Conservation (phyloP, 1,284 basidiomycete genomes). For the Earliella scabrosa region DNA sequence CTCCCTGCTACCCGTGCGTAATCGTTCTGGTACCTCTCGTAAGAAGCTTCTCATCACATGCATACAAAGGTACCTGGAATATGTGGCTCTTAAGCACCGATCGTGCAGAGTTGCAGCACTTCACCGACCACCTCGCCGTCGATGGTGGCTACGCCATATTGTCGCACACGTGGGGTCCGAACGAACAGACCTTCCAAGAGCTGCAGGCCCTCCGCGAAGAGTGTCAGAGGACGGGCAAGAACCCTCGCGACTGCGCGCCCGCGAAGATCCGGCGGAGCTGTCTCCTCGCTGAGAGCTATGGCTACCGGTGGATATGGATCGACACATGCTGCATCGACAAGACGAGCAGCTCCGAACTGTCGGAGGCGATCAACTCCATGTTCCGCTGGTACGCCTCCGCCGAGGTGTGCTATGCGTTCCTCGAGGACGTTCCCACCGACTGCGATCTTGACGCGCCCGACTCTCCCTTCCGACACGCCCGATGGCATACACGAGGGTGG, state of each 20-base stretch:
- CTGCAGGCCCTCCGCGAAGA: not conserved
- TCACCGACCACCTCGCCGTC: not conserved
- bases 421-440: conserved; percentile 5
- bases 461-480: conserved; percentile 1
- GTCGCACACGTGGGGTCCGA: conserved; percentile 7
- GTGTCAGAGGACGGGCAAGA: not conserved
- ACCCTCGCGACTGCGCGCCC: not conserved
- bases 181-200: conserved; percentile 9
- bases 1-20: no score
- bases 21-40: no score
- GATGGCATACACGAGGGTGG: conserved; percentile 8
- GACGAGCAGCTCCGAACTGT: conserved; percentile 9
- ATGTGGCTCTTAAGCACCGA: conserved; percentile 12
- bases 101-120: conserved; percentile 5
- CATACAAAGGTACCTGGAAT: no score
- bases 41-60: not conserved
- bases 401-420: conserved; percentile 1
- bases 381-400: conserved; percentile 5
- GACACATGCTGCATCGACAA: conserved; percentile 15
- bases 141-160: conserved; percentile 4
- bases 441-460: not conserved
- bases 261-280: conserved; percentile 7
- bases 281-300: conserved; percentile 4
- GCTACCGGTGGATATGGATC: conserved; percentile 3
- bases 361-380: conserved; percentile 11